Evolutionary conservation across 139 green algal species (phyloP), one percentile per base, ranked within the genome.

Genomic region (Chlamydomonas applanata): DNA sequence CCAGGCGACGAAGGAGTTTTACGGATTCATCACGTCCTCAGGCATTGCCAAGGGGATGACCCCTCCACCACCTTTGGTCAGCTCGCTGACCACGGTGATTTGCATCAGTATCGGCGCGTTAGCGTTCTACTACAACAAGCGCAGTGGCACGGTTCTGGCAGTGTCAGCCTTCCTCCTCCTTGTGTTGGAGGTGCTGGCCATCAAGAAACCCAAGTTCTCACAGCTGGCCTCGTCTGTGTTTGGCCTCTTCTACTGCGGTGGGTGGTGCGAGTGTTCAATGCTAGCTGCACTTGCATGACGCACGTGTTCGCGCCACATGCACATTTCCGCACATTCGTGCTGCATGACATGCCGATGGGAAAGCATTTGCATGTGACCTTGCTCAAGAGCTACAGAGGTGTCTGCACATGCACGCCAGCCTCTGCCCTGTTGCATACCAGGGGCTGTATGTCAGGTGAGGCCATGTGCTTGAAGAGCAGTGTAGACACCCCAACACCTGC

Each of bases 241-340:
- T 82, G 93, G 92, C 25, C 75, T 98, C 25, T 92, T 98, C 34
- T 98, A 98, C 83, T 98, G 94, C 72, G 93, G 92, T 96, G 45
- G 63, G 81, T 73, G 40, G 40, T 11, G 7, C 7, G 11, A 49
- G 40, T 49, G 40, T 11, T n/a, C 20, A 20, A n/a, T n/a, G 40
- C 40, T 49, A 49, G 40, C 40, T 49, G 40, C 40, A 49, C 40
- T 49, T 49, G 40, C 40, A 49, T 49, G 40, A 19, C n/a, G 62
- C 36, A 53, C 65, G 29, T 52, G 46, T n/a, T n/a, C 49, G 17
- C 49, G 19, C 49, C 49, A n/a, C 49, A 59, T n/a, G 16, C 49
- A 59, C 16, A n/a, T n/a, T n/a, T n/a, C n/a, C n/a, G n/a, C n/a
- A n/a, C n/a, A n/a, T n/a, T n/a, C n/a, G n/a, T n/a, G n/a, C n/a